Conservation (phyloP, 225 moss, liverwort and hornwort species). For the Sphagnum contortum region DNA sequence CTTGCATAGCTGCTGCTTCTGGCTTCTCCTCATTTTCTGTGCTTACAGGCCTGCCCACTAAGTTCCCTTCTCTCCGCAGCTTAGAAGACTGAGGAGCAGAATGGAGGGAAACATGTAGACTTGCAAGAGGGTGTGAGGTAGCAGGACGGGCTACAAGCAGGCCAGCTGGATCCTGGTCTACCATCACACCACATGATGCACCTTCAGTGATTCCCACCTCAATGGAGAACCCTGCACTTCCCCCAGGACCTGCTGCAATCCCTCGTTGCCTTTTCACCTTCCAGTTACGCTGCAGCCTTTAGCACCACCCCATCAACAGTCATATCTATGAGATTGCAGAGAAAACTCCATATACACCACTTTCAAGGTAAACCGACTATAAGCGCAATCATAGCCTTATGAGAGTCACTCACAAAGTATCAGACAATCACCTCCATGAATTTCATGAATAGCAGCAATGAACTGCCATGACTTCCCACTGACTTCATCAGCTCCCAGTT, state of each 20-base stretch:
- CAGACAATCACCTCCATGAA: too few species aligned
- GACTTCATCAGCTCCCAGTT: too few species aligned
- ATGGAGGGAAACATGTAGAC: constrained; percentile 59
- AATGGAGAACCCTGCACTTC: constrained; percentile 92
- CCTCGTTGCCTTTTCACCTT: constrained; percentile 98
- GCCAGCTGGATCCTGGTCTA: constrained; percentile 79
- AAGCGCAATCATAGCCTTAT: background rate
- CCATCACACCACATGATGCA: constrained; percentile 55
- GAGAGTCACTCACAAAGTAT: too few species aligned
- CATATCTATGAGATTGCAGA: background rate
- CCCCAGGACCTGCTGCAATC: constrained; percentile 81
- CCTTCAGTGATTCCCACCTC: constrained; percentile 55
- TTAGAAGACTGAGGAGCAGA: constrained; percentile 35
- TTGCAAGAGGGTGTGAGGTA: constrained; percentile 52
- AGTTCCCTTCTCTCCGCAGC: constrained; percentile 24
- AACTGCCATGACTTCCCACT: too few species aligned
- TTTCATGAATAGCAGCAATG: too few species aligned
- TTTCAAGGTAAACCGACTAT: background rate
- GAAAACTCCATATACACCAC: background rate
- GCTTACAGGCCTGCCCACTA: constrained; percentile 6
- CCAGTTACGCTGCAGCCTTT: constrained; percentile 96
- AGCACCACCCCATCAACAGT: background rate
- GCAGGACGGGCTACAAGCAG: constrained; percentile 60
- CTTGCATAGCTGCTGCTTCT: constrained; percentile 24
- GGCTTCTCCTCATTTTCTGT: constrained; percentile 10